Evolutionary conservation across 306 rosid species (phyloP), one percentile per base, ranked within the genome.

Genomic region (Cicer cuneatum): DNA sequence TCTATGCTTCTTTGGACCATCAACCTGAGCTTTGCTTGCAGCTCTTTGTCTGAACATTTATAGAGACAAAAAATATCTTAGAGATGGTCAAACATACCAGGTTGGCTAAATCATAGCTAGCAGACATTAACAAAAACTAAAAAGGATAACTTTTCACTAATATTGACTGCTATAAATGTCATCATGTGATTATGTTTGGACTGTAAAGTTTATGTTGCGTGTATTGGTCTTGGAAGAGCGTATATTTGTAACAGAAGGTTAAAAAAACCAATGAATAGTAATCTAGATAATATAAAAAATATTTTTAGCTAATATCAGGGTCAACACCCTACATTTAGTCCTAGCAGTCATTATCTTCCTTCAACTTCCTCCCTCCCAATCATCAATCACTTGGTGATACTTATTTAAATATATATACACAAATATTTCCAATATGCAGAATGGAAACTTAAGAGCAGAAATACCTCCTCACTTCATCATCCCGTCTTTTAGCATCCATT

Each of bases 401-500:
- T 29, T 61, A 21, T 24, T 52, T 7, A 66, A 54, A 66, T n/a
- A 13, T 2, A 59, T 7, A 13, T 1, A 33, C 5, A 14, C 66
- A 38, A 24, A 74, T 8, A 68, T 65, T 41, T 59, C 19, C 24
- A 18, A 43, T 52, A 51, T 49, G 48, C 72, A 80, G 29, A 83
- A 85, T 69, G 74, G 15, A 76, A 62, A 61, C 42, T 66, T 58
- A 53, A 80, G 65, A 41, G 73, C 38, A 65, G 56, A 63, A n/a
- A 39, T 76, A 91, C 95, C 95, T 91, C 69, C 95, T 88, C 67
- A 87, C 80, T 87, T 89, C 95, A 38, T 91, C 93, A 42, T 92
- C 97, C 41, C 93, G 87, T 45, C 87, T 85, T 88, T 85, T 93
- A 42, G 96, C 98, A 63, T 93, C 98, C 61, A 93, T 89, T 86